Conservation (phyloP, 257 asterid species). For the Misopates orontium region DNA sequence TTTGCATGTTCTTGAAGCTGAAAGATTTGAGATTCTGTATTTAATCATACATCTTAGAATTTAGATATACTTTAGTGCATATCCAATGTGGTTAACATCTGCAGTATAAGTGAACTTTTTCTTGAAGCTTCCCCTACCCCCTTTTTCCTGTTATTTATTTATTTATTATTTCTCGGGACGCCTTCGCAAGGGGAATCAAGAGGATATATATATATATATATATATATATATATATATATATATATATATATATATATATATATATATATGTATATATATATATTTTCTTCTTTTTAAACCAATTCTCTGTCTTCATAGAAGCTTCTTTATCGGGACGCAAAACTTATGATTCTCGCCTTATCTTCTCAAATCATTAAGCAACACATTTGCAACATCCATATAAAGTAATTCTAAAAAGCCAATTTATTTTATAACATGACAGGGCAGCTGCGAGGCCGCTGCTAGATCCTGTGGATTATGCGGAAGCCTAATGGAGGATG, state of each 20-base stretch:
- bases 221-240: too few species aligned
- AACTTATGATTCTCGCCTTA: neutral
- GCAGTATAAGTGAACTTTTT: neutral
- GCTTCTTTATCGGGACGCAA: neutral
- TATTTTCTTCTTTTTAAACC: neutral
- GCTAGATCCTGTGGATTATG: constrained; percentile 73
- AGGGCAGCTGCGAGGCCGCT: constrained; percentile 89
- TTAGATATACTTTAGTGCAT: too few species aligned
- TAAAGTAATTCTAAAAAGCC: neutral
- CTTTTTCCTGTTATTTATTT: too few species aligned
- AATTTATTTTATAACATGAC: neutral
- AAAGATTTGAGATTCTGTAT: too few species aligned
- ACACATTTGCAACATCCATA: neutral
- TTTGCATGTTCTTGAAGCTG: neutral
- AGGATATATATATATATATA: too few species aligned
- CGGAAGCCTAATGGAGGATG: constrained; percentile 61
- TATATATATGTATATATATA: too few species aligned
- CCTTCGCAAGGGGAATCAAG: too few species aligned
- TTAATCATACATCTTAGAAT: too few species aligned
- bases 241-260: too few species aligned
- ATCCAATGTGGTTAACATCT: too few species aligned
- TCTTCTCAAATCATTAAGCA: neutral
- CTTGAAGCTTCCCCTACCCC: neutral
- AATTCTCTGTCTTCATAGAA: neutral
- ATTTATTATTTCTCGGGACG: too few species aligned